Evolutionary conservation across 345 rosid species (phyloP).

Genomic region (Moricandia arvensis): DNA sequence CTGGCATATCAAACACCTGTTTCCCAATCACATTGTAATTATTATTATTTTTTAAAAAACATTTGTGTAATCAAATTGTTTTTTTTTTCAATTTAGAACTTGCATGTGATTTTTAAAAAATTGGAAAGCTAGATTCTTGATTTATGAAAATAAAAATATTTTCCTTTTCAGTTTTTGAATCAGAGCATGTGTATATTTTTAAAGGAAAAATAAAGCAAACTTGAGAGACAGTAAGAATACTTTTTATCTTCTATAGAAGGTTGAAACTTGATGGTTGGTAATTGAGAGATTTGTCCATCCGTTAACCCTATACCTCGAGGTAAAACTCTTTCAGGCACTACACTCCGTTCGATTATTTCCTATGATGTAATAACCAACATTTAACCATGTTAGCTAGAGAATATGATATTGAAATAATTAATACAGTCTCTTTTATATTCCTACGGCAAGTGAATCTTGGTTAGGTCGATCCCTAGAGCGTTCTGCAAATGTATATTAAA

Average conservation of each 20-base stretch:
- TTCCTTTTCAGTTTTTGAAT: neutral
- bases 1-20: slow-evolving; percentile 13
- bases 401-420: neutral
- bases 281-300: neutral
- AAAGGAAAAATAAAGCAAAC: neutral
- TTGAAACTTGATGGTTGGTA: slow-evolving; percentile 17
- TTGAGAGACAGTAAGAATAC: slow-evolving; percentile 8
- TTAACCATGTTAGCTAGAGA: neutral
- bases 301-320: slow-evolving; percentile 5
- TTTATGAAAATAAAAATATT: no score
- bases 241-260: slow-evolving; percentile 19
- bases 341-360: neutral
- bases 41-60: neutral
- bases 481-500: slow-evolving; percentile 7
- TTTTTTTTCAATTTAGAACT: neutral
- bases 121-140: neutral
- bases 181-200: neutral
- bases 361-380: neutral
- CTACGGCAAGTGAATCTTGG: slow-evolving; percentile 1
- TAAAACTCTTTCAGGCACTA: neutral
- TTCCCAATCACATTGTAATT: neutral
- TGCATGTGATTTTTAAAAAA: no score
- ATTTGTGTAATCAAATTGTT: neutral
- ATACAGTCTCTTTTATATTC: neutral
- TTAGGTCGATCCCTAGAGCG: neutral